phyloP scores from a whole-genome alignment of 768 basidiomycete species.

The Suillus subalutaceus region DNA sequence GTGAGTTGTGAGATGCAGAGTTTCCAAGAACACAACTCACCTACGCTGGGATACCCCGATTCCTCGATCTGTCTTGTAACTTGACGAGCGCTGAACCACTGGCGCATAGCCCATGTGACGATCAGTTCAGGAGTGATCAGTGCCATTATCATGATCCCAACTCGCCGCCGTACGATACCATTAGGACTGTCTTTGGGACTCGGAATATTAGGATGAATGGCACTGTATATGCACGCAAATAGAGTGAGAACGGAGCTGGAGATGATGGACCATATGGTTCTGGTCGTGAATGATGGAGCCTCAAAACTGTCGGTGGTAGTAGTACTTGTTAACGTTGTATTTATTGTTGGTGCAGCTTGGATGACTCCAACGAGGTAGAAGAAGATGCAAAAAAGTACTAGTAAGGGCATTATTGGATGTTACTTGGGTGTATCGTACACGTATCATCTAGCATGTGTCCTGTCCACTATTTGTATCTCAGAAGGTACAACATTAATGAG shows the following conservation, averaged over 20 bases:
- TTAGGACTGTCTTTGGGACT: not conserved
- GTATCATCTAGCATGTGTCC: not conserved
- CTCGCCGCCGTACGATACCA: not conserved
- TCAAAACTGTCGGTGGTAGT: not conserved
- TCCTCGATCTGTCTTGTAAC: not conserved
- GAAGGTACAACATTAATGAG: no score
- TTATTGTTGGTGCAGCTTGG: not conserved
- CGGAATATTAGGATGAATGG: conserved; percentile 32
- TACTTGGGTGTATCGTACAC: no score
- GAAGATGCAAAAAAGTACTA: conserved; percentile 18
- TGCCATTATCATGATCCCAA: not conserved
- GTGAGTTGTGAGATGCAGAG: not conserved
- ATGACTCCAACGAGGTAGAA: not conserved
- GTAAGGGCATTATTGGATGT: not conserved
- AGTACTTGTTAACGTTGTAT: not conserved
- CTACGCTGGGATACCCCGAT: not conserved
- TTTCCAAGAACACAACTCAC: not conserved
- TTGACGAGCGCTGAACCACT: conserved; percentile 21
- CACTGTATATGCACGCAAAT: conserved; percentile 28
- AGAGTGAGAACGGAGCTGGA: conserved; percentile 28
- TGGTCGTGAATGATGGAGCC: not conserved
- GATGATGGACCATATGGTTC: conserved; percentile 22
- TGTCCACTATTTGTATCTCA: not conserved
- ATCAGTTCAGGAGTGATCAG: not conserved
- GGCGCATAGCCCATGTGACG: conserved; percentile 17